A percentile compares a stretch with the other conserved stretches of the same genome.
Evolutionary conservation across 2,329 filamentous ascomycete species (phyloP).

Genomic region (Fusarium pseudoanthophilum): DNA sequence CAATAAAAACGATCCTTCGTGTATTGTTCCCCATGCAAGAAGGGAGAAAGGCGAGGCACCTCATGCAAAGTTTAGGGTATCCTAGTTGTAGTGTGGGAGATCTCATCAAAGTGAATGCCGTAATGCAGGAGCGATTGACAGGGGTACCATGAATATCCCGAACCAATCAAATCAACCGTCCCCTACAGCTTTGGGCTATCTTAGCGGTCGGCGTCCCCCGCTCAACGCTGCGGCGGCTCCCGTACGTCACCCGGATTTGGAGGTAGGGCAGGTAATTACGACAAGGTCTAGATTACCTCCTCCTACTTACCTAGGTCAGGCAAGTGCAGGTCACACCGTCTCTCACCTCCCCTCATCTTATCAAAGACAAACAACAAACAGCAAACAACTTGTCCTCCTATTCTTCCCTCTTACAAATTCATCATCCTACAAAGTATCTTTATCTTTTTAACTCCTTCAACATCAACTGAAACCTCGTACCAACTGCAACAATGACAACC

Average conservation of each 20-base stretch:
- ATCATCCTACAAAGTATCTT: neutral
- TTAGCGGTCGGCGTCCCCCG: slow-evolving; percentile 39
- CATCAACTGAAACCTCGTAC: neutral
- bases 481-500: slow-evolving; percentile 63
- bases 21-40: neutral
- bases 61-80: slow-evolving; percentile 24
- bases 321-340: slow-evolving; percentile 39
- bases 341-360: slow-evolving; percentile 23
- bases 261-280: slow-evolving; percentile 5
- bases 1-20: too few species aligned
- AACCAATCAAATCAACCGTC: slow-evolving; percentile 27
- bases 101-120: slow-evolving; percentile 6
- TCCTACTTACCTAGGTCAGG: slow-evolving; percentile 17
- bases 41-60: neutral
- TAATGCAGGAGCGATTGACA: slow-evolving; percentile 23
- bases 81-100: neutral
- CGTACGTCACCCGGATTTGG: slow-evolving; percentile 33
- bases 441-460: neutral
- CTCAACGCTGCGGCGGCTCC: slow-evolving; percentile 39
- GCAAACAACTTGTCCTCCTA: neutral
- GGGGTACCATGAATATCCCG: slow-evolving; percentile 11
- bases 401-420: neutral
- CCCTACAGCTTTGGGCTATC: slow-evolving; percentile 35
- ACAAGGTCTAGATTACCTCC: neutral
- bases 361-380: slow-evolving; percentile 2